These are phyloP conservation scores for Psilocybe cubensis DNA, from an alignment of 768 basidiomycete species.

Conservation along the genomic window DNA sequence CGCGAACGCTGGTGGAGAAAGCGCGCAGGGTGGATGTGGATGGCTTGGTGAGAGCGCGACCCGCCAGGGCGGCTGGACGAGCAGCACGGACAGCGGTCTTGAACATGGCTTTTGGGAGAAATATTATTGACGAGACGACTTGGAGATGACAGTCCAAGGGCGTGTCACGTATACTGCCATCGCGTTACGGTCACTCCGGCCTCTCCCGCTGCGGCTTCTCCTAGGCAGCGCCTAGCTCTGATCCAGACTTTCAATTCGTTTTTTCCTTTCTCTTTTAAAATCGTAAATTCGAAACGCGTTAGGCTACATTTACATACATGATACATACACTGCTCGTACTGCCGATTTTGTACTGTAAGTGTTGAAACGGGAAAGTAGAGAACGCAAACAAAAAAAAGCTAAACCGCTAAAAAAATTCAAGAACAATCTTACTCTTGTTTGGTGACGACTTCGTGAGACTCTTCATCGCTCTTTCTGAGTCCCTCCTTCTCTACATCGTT, in stretches of 20 bases:
- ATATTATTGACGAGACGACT: slow-evolving; percentile 12
- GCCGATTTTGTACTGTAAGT: background rate
- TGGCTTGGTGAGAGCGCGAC: slow-evolving; percentile 39
- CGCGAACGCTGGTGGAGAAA: slow-evolving; percentile 60
- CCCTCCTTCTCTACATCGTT: slow-evolving; percentile 18
- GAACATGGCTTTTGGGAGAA: slow-evolving; percentile 41
- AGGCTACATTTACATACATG: background rate
- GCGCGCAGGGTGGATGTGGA: slow-evolving; percentile 47
- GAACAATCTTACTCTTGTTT: background rate
- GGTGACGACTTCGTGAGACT: slow-evolving; percentile 5
- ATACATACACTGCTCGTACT: background rate
- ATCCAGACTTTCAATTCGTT: slow-evolving; percentile 2
- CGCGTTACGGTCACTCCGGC: slow-evolving; percentile 30
- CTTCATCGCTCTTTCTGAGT: slow-evolving; percentile 25
- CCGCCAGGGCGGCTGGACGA: slow-evolving; percentile 44
- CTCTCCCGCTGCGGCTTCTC: slow-evolving; percentile 33
- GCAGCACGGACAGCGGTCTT: slow-evolving; percentile 49
- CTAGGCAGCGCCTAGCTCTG: slow-evolving; percentile 8
- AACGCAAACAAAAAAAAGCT: background rate
- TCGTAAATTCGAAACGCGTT: background rate
- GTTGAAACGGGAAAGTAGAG: background rate
- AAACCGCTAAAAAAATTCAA: background rate
- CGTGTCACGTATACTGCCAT: slow-evolving; percentile 16
- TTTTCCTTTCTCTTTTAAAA: background rate
- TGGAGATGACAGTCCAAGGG: slow-evolving; percentile 10